Evolutionary conservation across 345 rosid species (phyloP), one percentile per base, ranked within the genome.

Genomic region (Gossypium mustelinum): DNA sequence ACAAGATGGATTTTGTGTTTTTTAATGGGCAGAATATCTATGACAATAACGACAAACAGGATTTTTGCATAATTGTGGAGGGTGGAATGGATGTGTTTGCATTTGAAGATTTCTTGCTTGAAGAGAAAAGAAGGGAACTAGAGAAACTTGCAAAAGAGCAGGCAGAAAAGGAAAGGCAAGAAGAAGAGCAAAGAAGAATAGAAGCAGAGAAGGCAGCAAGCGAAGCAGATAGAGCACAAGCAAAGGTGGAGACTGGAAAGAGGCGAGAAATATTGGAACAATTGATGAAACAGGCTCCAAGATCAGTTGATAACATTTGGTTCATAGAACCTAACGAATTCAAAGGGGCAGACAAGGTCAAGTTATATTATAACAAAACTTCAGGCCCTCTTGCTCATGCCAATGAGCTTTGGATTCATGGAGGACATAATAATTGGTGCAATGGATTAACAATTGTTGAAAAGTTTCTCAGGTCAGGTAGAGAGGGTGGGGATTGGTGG

Each of bases 1-100:
- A 89, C 81, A 89, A 90, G 84, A 85, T 94, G 75, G 94, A 92
- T 76, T 94, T 92, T 64, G 98, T 94, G 74, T 92, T 94, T 82
- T 92, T 87, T 77, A 90, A 92, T 71, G 98, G 97, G 25, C 84
- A 88, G 80, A 78, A 82, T 60, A 78, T 86, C 4, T 92, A 92
- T 66, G 98, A 94, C 77, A 94, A 94, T 81, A 94, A 94, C 70
- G 86, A 85, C 59, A 51, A 16, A 60, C 85, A 86, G 24, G 98
- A 94, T 81, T 94, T 88, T 81, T 83, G 86, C 83, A 77, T 90
- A 45, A 79, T 83, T 14, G 82, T 90, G 51, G 94, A 88, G 83
- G 91, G 88, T 56, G 95, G 89, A 78, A 87, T 94, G 88, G 90
- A 92, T 79, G 84, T 24, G 44, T 77, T 78, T 57, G 88, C 86